Evolutionary conservation across 768 basidiomycete species (phyloP), one percentile per base, ranked within the genome.

Genomic region (Mycena venus): DNA sequence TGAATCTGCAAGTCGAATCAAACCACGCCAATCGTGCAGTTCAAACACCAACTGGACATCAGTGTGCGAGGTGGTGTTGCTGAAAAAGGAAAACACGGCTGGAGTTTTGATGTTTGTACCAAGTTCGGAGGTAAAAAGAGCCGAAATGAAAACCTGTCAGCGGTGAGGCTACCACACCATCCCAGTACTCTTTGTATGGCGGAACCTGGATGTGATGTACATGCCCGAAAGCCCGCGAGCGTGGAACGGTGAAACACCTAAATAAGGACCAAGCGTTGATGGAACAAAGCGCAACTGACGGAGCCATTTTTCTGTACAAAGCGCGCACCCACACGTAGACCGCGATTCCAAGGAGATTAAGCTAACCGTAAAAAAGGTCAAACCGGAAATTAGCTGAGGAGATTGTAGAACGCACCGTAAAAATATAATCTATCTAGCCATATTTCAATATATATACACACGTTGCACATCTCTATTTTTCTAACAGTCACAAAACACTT

Each of bases 401-500:
- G 23, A 14, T 51, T 12, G 49, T 25, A 15, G 17, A 23, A 21
- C 31, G 4, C 38, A 25, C 32, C 21, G 25, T n/a, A 5, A 64
- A 32, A 42, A 14, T 32, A 51, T 12, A 21, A 27, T 72, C 44
- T 59, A 49, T n/a, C 21, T 21, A 60, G 29, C 17, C 55, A 56
- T 7, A 29, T 0, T 25, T 25, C 1, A 12, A 63, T 23, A 58
- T 58, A 8, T 44, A 32, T 14, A 49, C 34, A 31, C 40, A 65
- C 47, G 5, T 17, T n/a, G 27, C n/a, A n/a, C n/a, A 27, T 6
- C 9, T 19, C 15, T 23, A 40, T 25, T 23, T 66, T 12, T 27
- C 38, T 17, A 31, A 4, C 21, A 21, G 15, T 32, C 81, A 84
- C 80, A 81, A 76, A 62, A 82, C 78, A 19, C 80, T 75, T 47